Conservation (phyloP, 352 stramenopile species). For the Phytophthora capsici region DNA sequence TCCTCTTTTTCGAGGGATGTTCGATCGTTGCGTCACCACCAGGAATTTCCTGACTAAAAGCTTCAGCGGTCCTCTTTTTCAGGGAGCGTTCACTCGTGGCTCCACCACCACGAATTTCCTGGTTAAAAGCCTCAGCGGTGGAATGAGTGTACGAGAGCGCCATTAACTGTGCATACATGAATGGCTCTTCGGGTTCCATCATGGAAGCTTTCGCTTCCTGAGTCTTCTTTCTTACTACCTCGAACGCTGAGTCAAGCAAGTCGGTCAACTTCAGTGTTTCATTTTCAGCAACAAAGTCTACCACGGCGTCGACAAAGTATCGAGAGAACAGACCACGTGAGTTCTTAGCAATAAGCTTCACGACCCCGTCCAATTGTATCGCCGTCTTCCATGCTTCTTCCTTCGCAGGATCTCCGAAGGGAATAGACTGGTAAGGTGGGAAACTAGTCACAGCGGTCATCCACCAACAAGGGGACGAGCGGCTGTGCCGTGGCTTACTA, state of each 20-base stretch:
- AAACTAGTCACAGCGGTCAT: conserved; percentile 1
- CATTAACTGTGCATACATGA: too few species aligned
- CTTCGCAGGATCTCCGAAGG: background rate
- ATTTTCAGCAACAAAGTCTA: background rate
- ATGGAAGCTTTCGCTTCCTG: too few species aligned
- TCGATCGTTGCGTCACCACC: too few species aligned
- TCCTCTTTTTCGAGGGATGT: background rate
- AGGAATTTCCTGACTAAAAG: background rate
- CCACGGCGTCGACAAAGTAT: background rate
- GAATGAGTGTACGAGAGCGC: too few species aligned
- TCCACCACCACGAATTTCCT: background rate
- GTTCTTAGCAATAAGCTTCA: background rate
- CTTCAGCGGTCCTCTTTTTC: background rate
- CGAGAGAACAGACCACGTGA: conserved; percentile 14
- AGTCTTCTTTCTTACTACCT: too few species aligned
- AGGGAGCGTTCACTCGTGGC: background rate
- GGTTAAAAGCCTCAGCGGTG: too few species aligned
- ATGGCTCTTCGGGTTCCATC: too few species aligned
- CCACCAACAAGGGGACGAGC: background rate
- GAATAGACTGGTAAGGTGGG: conserved; percentile 1
- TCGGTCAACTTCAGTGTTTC: background rate
- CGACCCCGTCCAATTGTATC: background rate
- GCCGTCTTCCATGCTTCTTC: background rate
- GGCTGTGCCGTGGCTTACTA: background rate
- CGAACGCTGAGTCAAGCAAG: too few species aligned